A percentile compares a stretch with the other conserved stretches of the same genome.
These are phyloP conservation scores for Kodamaea kakaduensis DNA, from an alignment of 805 yeast genomes.

Conservation along the genomic window DNA sequence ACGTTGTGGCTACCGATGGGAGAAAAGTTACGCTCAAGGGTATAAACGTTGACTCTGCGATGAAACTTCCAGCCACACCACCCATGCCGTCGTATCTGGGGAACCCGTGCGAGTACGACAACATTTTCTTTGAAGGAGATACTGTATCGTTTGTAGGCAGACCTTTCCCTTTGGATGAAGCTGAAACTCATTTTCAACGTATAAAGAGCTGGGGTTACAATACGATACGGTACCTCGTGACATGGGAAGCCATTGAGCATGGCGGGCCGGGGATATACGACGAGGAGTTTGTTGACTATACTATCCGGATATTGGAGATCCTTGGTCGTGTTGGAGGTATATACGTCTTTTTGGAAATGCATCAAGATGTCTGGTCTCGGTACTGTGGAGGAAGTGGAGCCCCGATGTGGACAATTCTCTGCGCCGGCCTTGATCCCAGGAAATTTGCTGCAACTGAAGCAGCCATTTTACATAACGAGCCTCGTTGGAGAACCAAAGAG, in stretches of 20 bases:
- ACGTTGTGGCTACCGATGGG: constrained; percentile 48
- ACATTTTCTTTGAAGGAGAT: constrained; percentile 65
- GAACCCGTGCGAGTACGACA: constrained; percentile 29
- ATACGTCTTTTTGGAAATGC: constrained; percentile 80
- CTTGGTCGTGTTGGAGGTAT: constrained; percentile 64
- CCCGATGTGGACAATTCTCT: constrained; percentile 87
- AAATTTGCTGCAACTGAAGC: constrained; percentile 72
- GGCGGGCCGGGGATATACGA: constrained; percentile 82
- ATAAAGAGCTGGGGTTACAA: constrained; percentile 82
- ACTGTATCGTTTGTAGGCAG: constrained; percentile 75
- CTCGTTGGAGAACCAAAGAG: constrained; percentile 33
- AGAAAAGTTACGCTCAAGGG: constrained; percentile 69
- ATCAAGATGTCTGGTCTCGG: constrained; percentile 93
- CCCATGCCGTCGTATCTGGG: constrained; percentile 39
- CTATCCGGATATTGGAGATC: constrained; percentile 56
- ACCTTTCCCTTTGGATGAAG: constrained; percentile 75
- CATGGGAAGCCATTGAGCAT: constrained; percentile 95
- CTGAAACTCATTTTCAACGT: constrained; percentile 61
- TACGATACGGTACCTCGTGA: constrained; percentile 66
- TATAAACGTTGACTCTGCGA: constrained; percentile 71
- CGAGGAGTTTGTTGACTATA: constrained; percentile 66
- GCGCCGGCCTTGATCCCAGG: constrained; percentile 82
- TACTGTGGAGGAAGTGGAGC: constrained; percentile 91
- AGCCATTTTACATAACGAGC: constrained; percentile 66
- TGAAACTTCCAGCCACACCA: constrained; percentile 67